A percentile compares a stretch with the other conserved stretches of the same genome.
Evolutionary conservation across 1,284 basidiomycete genomes (phyloP).

Genomic region (Ganoderma resinaceum): DNA sequence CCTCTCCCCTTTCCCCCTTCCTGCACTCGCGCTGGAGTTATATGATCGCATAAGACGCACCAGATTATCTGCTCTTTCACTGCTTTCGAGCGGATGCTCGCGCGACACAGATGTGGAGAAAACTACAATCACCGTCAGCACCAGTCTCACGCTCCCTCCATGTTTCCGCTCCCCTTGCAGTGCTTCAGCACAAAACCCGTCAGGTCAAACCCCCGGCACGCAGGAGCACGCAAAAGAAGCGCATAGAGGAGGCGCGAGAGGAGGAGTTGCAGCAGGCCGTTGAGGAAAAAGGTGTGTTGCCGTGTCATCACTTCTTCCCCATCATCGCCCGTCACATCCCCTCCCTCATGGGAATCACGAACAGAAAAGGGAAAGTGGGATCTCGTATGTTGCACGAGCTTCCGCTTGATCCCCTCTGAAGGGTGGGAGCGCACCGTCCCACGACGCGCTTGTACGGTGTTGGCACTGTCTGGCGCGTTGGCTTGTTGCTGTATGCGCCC

Average conservation of each 20-base stretch:
- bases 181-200: constrained; percentile 13
- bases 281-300: constrained; percentile 17
- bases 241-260: background rate
- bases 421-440: background rate
- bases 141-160: constrained; percentile 23
- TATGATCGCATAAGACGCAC: background rate
- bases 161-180: constrained; percentile 22
- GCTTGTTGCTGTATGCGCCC: background rate
- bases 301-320: background rate
- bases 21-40: background rate
- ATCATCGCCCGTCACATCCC: background rate
- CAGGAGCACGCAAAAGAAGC: background rate
- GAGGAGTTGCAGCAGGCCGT: constrained; percentile 8
- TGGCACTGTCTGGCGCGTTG: background rate
- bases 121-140: constrained; percentile 25
- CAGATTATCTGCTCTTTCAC: background rate
- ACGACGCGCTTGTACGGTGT: background rate
- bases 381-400: background rate
- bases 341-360: background rate
- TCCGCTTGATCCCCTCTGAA: background rate
- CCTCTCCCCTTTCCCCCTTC: background rate
- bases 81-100: constrained; percentile 27
- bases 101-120: constrained; percentile 33
- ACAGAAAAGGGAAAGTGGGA: background rate
- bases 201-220: constrained; percentile 5